Conservation (phyloP, 148 eudicot species). For the Diospyros lotus region DNA sequence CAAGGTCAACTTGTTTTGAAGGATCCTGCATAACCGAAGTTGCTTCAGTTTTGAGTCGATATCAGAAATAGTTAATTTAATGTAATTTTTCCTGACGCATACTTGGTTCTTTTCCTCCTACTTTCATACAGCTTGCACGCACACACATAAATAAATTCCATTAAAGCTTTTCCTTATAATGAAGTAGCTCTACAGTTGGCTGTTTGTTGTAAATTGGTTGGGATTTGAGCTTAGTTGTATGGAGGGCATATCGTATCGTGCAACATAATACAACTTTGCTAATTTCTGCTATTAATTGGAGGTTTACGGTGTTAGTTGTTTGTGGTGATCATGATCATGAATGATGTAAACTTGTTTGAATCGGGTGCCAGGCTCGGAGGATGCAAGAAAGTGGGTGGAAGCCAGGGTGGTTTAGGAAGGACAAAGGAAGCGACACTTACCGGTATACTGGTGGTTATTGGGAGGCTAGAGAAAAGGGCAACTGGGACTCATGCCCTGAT, state of each 20-base stretch:
- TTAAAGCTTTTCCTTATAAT: not conserved
- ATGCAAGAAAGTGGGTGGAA: conserved; percentile 96
- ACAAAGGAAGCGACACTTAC: conserved; percentile 49
- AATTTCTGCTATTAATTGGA: too few relatives aligned
- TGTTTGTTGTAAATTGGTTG: not conserved
- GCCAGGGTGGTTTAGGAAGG: conserved; percentile 80
- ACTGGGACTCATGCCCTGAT: conserved; percentile 81
- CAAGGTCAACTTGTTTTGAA: not conserved
- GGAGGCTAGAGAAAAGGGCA: conserved; percentile 69
- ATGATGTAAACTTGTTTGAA: not conserved
- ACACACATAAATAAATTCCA: too few relatives aligned
- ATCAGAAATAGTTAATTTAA: not conserved
- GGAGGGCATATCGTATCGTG: not conserved
- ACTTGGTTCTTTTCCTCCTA: not conserved
- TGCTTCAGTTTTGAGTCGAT: not conserved
- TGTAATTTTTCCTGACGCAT: not conserved
- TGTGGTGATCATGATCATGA: not conserved
- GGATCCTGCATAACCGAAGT: not conserved
- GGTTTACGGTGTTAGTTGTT: not conserved
- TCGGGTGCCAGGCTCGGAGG: conserved; percentile 53
- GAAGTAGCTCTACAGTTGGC: not conserved
- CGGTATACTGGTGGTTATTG: conserved; percentile 81
- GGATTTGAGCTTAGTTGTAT: not conserved
- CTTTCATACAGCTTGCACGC: not conserved
- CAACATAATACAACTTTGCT: too few relatives aligned